Conservation (phyloP, 768 basidiomycete species). For the Boletales sp. region DNA sequence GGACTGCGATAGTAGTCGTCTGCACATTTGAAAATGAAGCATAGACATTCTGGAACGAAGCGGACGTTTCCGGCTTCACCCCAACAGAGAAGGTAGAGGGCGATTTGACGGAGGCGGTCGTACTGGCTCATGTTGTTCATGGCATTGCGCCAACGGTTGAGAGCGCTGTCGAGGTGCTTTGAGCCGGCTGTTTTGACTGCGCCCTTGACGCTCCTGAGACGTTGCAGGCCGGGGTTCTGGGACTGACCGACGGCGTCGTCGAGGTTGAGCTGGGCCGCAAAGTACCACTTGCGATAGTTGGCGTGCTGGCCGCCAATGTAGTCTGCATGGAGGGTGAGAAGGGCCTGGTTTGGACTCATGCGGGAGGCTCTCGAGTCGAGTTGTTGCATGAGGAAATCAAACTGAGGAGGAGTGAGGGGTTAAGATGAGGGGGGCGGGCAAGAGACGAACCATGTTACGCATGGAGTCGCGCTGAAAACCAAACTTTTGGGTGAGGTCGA, state of each 20-base stretch:
- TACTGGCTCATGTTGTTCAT: conserved; percentile 99
- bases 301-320: conserved; percentile 99
- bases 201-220: conserved; percentile 78
- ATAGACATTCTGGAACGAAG: conserved; percentile 93
- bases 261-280: conserved; percentile 97
- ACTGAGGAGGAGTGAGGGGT: conserved; percentile 44
- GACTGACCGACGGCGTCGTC: conserved; percentile 97
- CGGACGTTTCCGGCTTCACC: conserved; percentile 97
- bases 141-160: conserved; percentile 93
- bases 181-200: conserved; percentile 47
- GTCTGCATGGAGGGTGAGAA: conserved; percentile 95
- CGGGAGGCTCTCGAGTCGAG: conserved; percentile 98
- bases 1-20: conserved; percentile 99
- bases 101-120: conserved; percentile 93
- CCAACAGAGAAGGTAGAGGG: conserved; percentile 96
- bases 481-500: conserved; percentile 97
- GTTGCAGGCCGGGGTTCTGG: conserved; percentile 89
- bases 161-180: conserved; percentile 90
- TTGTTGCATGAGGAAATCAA: conserved; percentile 96
- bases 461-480: conserved; percentile 96
- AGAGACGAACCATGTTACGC: conserved; percentile 78
- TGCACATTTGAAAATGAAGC: conserved; percentile 99
- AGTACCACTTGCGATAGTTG: conserved; percentile 99
- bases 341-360: conserved; percentile 94
- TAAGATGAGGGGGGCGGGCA: not conserved